Conservation (phyloP, 2,329 filamentous ascomycete species). For the Ophiostoma pallidulum region DNA sequence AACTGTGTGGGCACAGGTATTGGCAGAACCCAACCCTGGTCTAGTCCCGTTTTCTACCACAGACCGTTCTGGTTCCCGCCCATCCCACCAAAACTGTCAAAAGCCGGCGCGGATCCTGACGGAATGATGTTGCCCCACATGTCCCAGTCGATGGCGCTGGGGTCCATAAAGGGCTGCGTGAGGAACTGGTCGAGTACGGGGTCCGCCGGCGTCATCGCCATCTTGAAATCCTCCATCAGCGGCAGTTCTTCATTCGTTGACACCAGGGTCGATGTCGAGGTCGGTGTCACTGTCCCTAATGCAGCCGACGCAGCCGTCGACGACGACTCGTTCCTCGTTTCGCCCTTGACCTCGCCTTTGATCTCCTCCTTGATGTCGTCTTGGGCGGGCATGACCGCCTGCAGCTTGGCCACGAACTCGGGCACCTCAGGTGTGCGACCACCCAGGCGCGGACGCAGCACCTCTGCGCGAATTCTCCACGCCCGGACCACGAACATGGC, state of each 20-base stretch:
- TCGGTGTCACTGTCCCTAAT: slow-evolving; percentile 5
- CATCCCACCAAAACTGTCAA: slow-evolving; percentile 19
- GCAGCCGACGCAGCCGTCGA: slow-evolving; percentile 6
- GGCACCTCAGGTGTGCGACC: slow-evolving; percentile 34
- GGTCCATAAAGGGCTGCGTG: slow-evolving; percentile 33
- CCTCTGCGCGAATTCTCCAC: slow-evolving; percentile 41
- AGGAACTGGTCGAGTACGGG: slow-evolving; percentile 34
- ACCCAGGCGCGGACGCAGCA: slow-evolving; percentile 23
- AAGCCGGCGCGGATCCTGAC: slow-evolving; percentile 8
- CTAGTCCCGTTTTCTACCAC: too few species aligned
- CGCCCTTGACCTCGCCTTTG: slow-evolving; percentile 25
- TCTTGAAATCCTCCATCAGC: neutral
- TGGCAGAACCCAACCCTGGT: too few species aligned
- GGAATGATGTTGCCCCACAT: slow-evolving; percentile 28
- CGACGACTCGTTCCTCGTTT: too few species aligned
- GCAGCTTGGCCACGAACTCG: slow-evolving; percentile 36
- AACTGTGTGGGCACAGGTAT: too few species aligned
- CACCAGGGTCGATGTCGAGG: neutral
- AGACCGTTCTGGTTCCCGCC: slow-evolving; percentile 16
- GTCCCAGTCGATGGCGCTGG: slow-evolving; percentile 36
- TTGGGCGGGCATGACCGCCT: slow-evolving; percentile 29
- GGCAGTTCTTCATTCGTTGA: neutral
- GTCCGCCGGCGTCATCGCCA: slow-evolving; percentile 15
- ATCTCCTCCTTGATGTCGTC: slow-evolving; percentile 24
- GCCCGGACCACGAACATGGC: slow-evolving; percentile 41